Evolutionary conservation across 2,329 filamentous ascomycete species (phyloP).

Genomic region (Cladosporium sp.): DNA sequence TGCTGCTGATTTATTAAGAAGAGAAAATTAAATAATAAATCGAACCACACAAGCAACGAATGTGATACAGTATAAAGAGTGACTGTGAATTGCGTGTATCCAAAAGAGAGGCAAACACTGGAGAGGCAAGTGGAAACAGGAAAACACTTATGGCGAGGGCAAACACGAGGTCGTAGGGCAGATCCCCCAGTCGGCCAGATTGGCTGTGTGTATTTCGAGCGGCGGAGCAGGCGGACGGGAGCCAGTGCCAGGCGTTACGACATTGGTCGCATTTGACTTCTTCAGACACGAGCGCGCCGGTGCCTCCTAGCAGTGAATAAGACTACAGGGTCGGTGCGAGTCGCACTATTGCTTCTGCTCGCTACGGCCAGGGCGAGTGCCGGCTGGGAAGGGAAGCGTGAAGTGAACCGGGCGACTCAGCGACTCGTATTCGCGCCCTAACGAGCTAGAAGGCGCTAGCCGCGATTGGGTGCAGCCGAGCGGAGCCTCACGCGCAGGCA

Average conservation of each 20-base stretch:
- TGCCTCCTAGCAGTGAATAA: no score
- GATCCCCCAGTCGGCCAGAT: no score
- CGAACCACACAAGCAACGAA: not conserved
- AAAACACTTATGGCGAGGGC: constrained; percentile 3
- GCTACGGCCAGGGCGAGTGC: not conserved
- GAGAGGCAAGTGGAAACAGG: not conserved
- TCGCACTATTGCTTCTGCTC: not conserved
- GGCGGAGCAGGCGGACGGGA: not conserved
- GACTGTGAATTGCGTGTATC: not conserved
- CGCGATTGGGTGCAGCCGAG: not conserved
- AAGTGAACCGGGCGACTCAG: no score
- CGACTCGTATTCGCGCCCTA: not conserved
- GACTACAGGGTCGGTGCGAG: not conserved
- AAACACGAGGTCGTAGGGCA: not conserved
- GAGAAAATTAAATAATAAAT: not conserved
- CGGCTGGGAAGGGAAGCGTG: no score
- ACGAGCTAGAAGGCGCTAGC: not conserved
- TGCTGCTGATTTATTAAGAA: constrained; percentile 4
- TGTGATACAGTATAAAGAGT: not conserved
- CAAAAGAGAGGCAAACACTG: not conserved
- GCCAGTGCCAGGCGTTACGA: not conserved
- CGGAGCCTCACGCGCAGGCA: not conserved
- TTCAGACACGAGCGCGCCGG: not conserved
- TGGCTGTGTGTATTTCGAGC: constrained; percentile 7
- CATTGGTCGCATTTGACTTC: not conserved